Conservation (phyloP, 768 basidiomycete species). For the Tulasnella sp. region DNA sequence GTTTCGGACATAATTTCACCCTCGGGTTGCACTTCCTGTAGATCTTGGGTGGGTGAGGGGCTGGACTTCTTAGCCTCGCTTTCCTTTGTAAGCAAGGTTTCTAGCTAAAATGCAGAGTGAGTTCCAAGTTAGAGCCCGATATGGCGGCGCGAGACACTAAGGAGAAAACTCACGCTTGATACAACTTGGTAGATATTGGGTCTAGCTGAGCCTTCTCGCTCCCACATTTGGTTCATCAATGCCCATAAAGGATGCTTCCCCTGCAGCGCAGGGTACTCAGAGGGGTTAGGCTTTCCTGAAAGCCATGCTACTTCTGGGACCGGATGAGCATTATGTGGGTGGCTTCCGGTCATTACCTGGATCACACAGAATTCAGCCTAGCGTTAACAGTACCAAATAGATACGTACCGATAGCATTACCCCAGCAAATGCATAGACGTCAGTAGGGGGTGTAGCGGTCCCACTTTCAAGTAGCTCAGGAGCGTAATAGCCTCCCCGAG, state of each 20-base stretch:
- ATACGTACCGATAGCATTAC: neutral
- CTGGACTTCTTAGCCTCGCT: too few species aligned
- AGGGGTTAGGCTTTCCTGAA: neutral
- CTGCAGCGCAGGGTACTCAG: neutral
- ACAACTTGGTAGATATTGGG: neutral
- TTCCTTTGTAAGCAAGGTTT: too few species aligned
- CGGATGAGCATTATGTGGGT: neutral
- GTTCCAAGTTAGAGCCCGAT: too few species aligned
- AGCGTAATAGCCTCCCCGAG: neutral
- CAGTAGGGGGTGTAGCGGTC: neutral
- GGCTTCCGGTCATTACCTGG: neutral
- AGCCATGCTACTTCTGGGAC: neutral
- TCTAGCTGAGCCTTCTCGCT: neutral
- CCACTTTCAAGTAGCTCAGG: neutral
- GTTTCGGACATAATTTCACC: too few species aligned
- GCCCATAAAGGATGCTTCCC: neutral
- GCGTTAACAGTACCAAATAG: neutral
- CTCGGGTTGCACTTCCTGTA: too few species aligned
- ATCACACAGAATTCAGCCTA: neutral
- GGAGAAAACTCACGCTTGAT: neutral
- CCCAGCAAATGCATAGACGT: neutral
- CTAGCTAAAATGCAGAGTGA: too few species aligned
- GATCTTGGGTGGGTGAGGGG: too few species aligned
- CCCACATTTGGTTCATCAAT: conserved; percentile 12
- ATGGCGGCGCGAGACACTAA: too few species aligned